phyloP scores from a whole-genome alignment of 2,329 filamentous ascomycete genomes.

The Diplodia intermedia region DNA sequence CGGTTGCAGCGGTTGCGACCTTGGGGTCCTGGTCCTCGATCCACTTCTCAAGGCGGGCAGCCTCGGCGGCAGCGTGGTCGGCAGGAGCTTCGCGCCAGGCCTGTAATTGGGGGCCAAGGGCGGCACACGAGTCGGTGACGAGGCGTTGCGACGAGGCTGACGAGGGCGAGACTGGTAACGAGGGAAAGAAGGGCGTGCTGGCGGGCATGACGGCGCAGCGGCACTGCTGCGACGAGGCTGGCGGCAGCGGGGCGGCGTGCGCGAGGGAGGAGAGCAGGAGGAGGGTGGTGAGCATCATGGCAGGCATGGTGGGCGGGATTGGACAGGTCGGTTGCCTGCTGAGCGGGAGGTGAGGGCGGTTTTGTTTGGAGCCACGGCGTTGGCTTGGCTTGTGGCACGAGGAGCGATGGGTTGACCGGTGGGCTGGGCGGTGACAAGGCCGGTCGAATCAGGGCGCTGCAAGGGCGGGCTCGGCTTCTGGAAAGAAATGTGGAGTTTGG shows the following conservation, averaged over 20 bases:
- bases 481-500: slow-evolving; percentile 16
- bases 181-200: slow-evolving; percentile 30
- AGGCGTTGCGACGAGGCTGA: slow-evolving; percentile 10
- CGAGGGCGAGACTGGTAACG: slow-evolving; percentile 12
- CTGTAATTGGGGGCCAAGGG: slow-evolving; percentile 28
- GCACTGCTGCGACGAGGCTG: slow-evolving; percentile 22
- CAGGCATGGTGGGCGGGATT: slow-evolving; percentile 5
- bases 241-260: slow-evolving; percentile 21
- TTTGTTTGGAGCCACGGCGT: slow-evolving; percentile 7
- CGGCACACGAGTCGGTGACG: slow-evolving; percentile 28
- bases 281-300: slow-evolving; percentile 5
- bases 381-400: neutral
- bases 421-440: slow-evolving; percentile 6
- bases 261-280: slow-evolving; percentile 25
- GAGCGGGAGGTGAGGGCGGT: neutral
- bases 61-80: slow-evolving; percentile 9
- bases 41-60: slow-evolving; percentile 22
- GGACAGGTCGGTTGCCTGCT: slow-evolving; percentile 3
- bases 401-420: slow-evolving; percentile 13
- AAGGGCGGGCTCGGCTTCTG: slow-evolving; percentile 16
- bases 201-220: slow-evolving; percentile 30
- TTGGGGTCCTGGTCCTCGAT: slow-evolving; percentile 19
- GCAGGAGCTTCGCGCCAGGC: slow-evolving; percentile 25
- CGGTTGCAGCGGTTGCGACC: slow-evolving; percentile 10
- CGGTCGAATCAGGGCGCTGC: slow-evolving; percentile 10